phyloP scores from a whole-genome alignment of 2,329 filamentous ascomycete species.

The Sphaceloma murrayae region DNA sequence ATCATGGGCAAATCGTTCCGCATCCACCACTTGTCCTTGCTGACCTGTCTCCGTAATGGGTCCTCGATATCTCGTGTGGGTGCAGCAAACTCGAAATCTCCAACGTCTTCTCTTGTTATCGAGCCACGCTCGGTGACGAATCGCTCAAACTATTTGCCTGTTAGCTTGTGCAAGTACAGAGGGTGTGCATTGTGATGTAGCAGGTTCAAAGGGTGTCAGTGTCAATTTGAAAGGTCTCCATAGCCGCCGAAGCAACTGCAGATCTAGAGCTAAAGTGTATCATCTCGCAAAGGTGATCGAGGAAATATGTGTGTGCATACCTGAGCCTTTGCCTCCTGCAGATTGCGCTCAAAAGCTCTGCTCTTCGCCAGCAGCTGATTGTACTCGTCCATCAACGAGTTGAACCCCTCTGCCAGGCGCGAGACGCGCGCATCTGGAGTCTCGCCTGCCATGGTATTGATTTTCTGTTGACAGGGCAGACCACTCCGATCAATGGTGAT shows the following conservation, averaged over 20 bases:
- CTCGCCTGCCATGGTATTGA: slow-evolving; percentile 9
- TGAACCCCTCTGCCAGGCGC: slow-evolving; percentile 38
- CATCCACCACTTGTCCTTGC: slow-evolving; percentile 16
- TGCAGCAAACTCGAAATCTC: slow-evolving; percentile 1
- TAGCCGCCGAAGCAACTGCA: slow-evolving; percentile 37
- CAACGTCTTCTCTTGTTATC: slow-evolving; percentile 5
- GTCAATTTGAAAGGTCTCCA: slow-evolving; percentile 39
- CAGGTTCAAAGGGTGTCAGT: slow-evolving; percentile 27
- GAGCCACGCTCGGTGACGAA: slow-evolving; percentile 11
- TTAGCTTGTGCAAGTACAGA: not conserved
- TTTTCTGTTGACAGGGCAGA: not conserved
- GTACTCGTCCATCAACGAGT: slow-evolving; percentile 39
- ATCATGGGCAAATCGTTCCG: slow-evolving; percentile 16
- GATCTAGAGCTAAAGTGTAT: slow-evolving; percentile 44
- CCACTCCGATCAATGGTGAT: not conserved
- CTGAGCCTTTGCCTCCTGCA: slow-evolving; percentile 41
- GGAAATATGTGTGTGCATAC: slow-evolving; percentile 31
- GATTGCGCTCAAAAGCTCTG: slow-evolving; percentile 38
- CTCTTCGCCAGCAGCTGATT: slow-evolving; percentile 37
- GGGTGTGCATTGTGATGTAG: not conserved
- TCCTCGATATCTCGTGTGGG: slow-evolving; percentile 11
- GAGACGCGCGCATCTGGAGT: slow-evolving; percentile 26
- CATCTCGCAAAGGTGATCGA: slow-evolving; percentile 30
- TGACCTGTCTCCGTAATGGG: slow-evolving; percentile 1
- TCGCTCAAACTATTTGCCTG: slow-evolving; percentile 5